phyloP scores from a whole-genome alignment of 108 stramenopile genomes.

The Conticribra guillardii region DNA sequence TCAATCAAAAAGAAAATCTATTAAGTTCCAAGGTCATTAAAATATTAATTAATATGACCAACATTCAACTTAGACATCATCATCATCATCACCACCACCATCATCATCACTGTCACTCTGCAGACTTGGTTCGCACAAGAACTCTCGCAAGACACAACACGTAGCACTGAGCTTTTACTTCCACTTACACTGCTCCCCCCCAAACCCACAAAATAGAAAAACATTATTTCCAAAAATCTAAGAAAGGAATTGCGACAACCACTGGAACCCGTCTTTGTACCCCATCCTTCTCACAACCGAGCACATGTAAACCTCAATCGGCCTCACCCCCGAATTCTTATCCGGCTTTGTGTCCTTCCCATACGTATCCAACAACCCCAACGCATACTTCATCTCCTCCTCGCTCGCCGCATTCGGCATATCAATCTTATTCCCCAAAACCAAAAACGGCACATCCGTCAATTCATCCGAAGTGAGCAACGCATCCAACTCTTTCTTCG shows the following conservation, averaged over 20 bases:
- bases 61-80: too few species aligned
- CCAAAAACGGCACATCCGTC: slow-evolving; percentile 96
- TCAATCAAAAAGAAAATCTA: too few species aligned
- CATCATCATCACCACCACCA: too few species aligned
- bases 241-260: slow-evolving; percentile 96
- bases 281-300: slow-evolving; percentile 98
- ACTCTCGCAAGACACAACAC: too few species aligned
- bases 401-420: slow-evolving; percentile 94
- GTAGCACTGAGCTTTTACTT: too few species aligned
- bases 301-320: slow-evolving; percentile 99
- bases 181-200: too few species aligned
- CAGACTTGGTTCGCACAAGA: too few species aligned
- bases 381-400: slow-evolving; percentile 96
- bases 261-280: slow-evolving; percentile 98
- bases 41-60: too few species aligned
- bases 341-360: slow-evolving; percentile 97
- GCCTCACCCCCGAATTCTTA: slow-evolving; percentile 78
- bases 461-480: slow-evolving; percentile 93
- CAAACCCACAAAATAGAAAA: background rate
- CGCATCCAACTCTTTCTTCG: slow-evolving; percentile 98
- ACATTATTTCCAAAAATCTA: slow-evolving; percentile 31
- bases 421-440: slow-evolving; percentile 99
- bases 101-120: too few species aligned
- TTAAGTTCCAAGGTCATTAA: too few species aligned
- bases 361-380: slow-evolving; percentile 97